Base-by-base conservation (phyloP, 2,329 filamentous ascomycete genomes). In the Alternaria conjuncta region DNA sequence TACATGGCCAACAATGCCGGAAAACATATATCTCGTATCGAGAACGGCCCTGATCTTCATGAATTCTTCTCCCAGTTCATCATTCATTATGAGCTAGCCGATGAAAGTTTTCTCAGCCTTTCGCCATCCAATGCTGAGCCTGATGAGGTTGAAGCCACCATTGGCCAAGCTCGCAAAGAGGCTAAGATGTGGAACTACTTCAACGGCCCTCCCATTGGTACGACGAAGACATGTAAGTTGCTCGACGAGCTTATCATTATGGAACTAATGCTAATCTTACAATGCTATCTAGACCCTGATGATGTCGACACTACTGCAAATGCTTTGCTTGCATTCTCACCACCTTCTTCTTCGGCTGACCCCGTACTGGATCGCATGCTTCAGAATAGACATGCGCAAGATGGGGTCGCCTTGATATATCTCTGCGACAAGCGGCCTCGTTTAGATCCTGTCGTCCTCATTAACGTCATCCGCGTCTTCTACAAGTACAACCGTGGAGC, bases 391-490 rank as follows among this genome's bases (percentile, higher is more conserved):
- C 47, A 82, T 82, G 26, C 71, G 12, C 46, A 25, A 70, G 59
- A 84, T 79, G 60, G 75, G 73, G 51, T 79, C 75, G 73, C 82
- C 78, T 56, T 79, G 71, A 73, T 69, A 3, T 80, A 81, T 64
- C 79, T 78, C 46, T 72, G 74, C 60, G 57, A 54, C 12, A 58
- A 57, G 4, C 68, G 70, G 21, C 70, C 69, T 7, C 76, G 78
- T 28, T 58, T 71, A 23, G 71, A 76, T 43, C 62, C 73, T 1
- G 65, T 77, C 8, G 75, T 80, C 13, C 71, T 75, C 49, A 65
- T 69, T 43, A 81, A 81, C 43, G 72, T 80, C 2, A 64, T 80
- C 13, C 68, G 67, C 13, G 71, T 69, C 45, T 80, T 80, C 58
- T 77, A 77, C 60, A 63, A 66, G 9, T 75, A 75, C 61, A 61